Evolutionary conservation across 495 filamentous ascomycete species (phyloP), one percentile per base, ranked within the genome.

Genomic region (Trichoderma parareesei): DNA sequence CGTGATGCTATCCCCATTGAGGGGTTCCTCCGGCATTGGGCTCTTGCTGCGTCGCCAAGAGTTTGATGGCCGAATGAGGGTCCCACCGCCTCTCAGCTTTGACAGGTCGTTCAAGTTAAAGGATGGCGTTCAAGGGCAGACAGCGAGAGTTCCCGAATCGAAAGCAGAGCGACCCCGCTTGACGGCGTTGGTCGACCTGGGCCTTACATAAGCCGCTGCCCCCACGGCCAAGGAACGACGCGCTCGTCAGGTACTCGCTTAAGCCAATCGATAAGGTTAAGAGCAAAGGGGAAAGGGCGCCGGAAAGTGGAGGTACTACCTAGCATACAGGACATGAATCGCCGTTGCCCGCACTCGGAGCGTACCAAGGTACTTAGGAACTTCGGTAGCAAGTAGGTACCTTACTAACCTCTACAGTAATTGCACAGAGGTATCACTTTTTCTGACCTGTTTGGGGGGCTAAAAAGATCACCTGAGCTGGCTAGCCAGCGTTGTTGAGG

Each of bases 1-100:
- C 53, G 53, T 37, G 53, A 57, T 57, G 27, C 53, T 57, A 57
- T 57, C 53, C 53, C 53, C 16, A 37, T 57, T 57, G 27, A 57
- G 53, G 53, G 33, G 27, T 27, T 10, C 10, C 53, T 57, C 53
- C 53, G 53, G 53, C 53, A 57, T 57, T 57, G 35, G 53, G 53
- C 53, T 37, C 53, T 13, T 37, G 6, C 53, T 57, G 16, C 6
- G 27, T 16, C 53, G 53, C 53, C 53, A 57, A 57, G 27, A 57
- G 53, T 37, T 16, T 3, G 53, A 57, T 57, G 53, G 13, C 9
- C 53, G 53, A 27, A 57, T 57, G 27, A 33, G 14, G 11, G 37
- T 57, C 11, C 53, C 53, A 37, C 53, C 35, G 9, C 20, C 18
- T 49, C 46, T 49, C 16, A 5, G 18, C 16, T 27, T 46, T 49